Conservation (phyloP, 169 alveolate species). For the Eimeria maxima region DNA sequence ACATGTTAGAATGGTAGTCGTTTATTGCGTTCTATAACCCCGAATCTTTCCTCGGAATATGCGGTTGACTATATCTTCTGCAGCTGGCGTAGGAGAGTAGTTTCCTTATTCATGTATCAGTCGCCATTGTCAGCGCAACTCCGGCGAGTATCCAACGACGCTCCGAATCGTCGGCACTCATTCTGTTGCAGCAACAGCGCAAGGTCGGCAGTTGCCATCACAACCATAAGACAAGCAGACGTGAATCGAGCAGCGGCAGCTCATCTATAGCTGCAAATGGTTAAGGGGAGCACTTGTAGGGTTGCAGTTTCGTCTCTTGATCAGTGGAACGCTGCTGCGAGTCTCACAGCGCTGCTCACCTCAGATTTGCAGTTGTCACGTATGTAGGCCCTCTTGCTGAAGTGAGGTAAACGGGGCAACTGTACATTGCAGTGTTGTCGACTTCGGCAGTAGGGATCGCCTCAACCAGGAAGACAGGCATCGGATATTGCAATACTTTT, state of each 20-base stretch:
- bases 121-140: conserved; percentile 94
- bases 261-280: neutral
- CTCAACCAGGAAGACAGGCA: conserved; percentile 94
- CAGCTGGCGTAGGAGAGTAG: neutral
- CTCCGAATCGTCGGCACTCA: conserved; percentile 88
- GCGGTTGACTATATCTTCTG: neutral
- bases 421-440: conserved; percentile 91
- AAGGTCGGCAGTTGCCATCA: conserved; percentile 17
- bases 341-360: conserved; percentile 41
- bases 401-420: conserved; percentile 96
- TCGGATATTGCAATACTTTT: conserved; percentile 94
- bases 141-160: conserved; percentile 97
- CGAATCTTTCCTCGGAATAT: neutral
- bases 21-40: neutral
- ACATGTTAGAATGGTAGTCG: neutral
- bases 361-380: conserved; percentile 84
- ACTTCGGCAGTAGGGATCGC: conserved; percentile 92
- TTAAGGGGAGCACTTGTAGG: neutral
- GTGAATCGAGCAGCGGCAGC: neutral
- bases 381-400: conserved; percentile 96
- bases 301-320: neutral
- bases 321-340: neutral
- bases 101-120: conserved; percentile 42
- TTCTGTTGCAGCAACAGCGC: conserved; percentile 88
- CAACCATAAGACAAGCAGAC: conserved; percentile 82